phyloP scores from a whole-genome alignment of 2,329 filamentous ascomycete species.

The Aspergillus texensis region DNA sequence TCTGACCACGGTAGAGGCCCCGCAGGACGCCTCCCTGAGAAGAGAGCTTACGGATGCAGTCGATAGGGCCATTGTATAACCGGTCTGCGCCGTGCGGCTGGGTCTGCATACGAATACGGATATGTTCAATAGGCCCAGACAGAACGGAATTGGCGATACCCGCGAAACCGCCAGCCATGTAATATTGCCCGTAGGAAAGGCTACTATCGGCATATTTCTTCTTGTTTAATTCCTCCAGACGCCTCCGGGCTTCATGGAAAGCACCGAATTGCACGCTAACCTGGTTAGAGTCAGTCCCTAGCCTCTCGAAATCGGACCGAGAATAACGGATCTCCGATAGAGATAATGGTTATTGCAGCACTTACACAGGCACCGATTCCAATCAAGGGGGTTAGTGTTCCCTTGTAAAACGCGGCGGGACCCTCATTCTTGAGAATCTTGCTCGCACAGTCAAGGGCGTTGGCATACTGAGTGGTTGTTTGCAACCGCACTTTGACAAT shows the following conservation, averaged over 20 bases:
- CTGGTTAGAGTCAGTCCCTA: conserved; percentile 29
- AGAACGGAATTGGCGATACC: conserved; percentile 87
- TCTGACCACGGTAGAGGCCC: conserved; percentile 84
- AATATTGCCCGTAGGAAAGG: conserved; percentile 85
- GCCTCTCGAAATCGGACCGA: background rate
- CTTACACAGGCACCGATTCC: conserved; percentile 92
- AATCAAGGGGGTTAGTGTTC: conserved; percentile 89
- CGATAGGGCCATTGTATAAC: conserved; percentile 81
- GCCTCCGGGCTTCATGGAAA: conserved; percentile 88
- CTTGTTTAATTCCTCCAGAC: conserved; percentile 75
- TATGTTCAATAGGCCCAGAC: conserved; percentile 92
- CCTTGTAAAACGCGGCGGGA: conserved; percentile 94
- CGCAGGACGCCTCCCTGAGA: conserved; percentile 67
- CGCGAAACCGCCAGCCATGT: conserved; percentile 85
- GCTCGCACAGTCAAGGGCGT: conserved; percentile 76
- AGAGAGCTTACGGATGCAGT: conserved; percentile 85
- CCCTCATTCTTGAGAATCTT: conserved; percentile 89
- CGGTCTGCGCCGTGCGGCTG: conserved; percentile 83
- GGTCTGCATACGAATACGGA: conserved; percentile 92
- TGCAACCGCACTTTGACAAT: conserved; percentile 98
- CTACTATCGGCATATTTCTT: conserved; percentile 46
- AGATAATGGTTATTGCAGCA: conserved; percentile 9
- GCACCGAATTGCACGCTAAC: conserved; percentile 96
- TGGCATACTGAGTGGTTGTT: conserved; percentile 79
- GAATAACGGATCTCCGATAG: background rate